Base-by-base conservation (phyloP, 352 stramenopile genomes). In the Phytophthora quininea region DNA sequence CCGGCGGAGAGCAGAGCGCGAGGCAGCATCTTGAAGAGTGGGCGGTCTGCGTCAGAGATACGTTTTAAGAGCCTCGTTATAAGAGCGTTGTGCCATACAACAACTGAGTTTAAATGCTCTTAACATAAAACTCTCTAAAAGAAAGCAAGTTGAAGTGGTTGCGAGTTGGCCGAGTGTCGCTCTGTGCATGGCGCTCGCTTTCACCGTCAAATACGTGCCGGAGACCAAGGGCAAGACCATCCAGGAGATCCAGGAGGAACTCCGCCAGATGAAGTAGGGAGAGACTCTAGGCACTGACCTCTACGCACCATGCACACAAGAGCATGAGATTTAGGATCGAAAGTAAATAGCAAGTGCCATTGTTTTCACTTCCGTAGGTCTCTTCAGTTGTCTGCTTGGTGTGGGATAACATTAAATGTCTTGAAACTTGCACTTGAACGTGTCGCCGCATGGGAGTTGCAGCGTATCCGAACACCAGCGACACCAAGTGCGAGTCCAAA, bases 221-320 rank as follows among this genome's bases (percentile, higher is more conserved):
- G 95, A 98, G 73, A 98, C 95, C 31, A 95, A 97, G 76, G 84
- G 84, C 53, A 92, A 92, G 76, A 92, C 84, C 35, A 88, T 84
- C 29, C 57, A 85, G 49, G 84, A 92, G 67, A 92, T 92, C 56
- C 80, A 89, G 55, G 64, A 73, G 30, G 84, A 92, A 60, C 63
- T 92, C 62, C 19, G 56, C 38, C 49, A 73, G 60, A 76, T 76
- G 49, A 48, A 80, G 31, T 32, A 67, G 31, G 40, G 74, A 52
- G 68, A 32, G 12, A 10, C 27, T 15, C 27, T 33, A 53, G 10
- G 47, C 47, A 77, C 51, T 71, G 8, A 15, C 15, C 27, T 33
- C 27, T 33, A 53, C 30, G 47, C 47, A 19, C 67, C 14, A 69
- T 75, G 70, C 58, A 69, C 4, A 30, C 64, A 37, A 53, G n/a